These are phyloP conservation scores for Diaporthe citri DNA, from an alignment of 2,329 filamentous ascomycete species.

Conservation along the genomic window DNA sequence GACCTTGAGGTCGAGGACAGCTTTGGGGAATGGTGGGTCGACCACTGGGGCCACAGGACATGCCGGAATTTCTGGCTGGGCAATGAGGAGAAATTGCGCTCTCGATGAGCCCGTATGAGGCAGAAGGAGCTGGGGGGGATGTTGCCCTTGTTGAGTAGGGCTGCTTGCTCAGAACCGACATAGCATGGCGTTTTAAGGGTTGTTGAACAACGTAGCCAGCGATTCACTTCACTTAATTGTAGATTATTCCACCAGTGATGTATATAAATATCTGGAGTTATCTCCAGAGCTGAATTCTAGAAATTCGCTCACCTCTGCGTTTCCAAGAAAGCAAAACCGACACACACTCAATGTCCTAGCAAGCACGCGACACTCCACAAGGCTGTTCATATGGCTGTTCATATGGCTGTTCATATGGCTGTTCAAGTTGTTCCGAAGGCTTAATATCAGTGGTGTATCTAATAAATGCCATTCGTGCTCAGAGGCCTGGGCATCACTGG, in stretches of 20 bases:
- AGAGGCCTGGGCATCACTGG: neutral
- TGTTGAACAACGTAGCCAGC: constrained; percentile 7
- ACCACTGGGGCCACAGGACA: constrained; percentile 84
- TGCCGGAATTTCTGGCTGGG: constrained; percentile 90
- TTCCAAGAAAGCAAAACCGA: neutral
- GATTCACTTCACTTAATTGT: neutral
- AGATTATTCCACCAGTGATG: neutral
- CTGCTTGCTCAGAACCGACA: neutral
- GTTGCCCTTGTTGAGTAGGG: neutral
- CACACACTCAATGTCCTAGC: neutral
- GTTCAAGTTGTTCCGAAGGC: neutral
- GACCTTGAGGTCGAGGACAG: constrained; percentile 86
- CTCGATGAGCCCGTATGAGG: constrained; percentile 61
- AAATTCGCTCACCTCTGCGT: too few relatives aligned
- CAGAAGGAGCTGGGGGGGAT: neutral
- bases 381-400: neutral
- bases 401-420: neutral
- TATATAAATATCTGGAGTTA: neutral
- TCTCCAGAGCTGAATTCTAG: neutral
- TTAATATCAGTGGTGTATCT: neutral
- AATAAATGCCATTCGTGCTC: neutral
- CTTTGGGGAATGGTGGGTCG: constrained; percentile 97
- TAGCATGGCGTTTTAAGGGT: constrained; percentile 35
- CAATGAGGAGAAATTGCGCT: constrained; percentile 77
- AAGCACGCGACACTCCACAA: neutral